These are phyloP conservation scores for Pichia occidentalis DNA, from an alignment of 805 yeast species.

Conservation along the genomic window DNA sequence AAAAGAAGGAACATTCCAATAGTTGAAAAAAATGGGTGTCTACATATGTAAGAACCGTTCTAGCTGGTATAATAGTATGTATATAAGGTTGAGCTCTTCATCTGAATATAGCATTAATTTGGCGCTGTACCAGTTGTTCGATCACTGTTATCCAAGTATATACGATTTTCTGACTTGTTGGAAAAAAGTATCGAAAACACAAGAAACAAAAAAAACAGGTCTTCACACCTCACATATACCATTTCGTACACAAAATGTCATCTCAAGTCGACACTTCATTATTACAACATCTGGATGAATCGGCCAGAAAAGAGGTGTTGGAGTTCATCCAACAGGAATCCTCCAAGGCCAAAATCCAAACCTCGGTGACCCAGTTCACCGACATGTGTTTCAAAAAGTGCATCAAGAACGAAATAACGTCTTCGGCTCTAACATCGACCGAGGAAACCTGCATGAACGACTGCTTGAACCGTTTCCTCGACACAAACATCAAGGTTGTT, in stretches of 20 bases:
- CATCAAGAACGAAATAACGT: conserved; percentile 35
- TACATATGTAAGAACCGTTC: too few species aligned
- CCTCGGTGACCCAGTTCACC: conserved; percentile 81
- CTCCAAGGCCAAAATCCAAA: conserved; percentile 80
- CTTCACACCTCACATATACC: not conserved
- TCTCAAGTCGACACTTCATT: conserved; percentile 22
- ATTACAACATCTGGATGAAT: conserved; percentile 46
- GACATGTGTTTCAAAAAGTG: conserved; percentile 90
- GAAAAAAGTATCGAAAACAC: not conserved
- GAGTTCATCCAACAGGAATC: conserved; percentile 76
- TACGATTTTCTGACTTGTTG: too few species aligned
- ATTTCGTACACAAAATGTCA: not conserved
- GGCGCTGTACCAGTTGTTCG: too few species aligned
- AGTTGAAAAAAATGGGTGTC: too few species aligned
- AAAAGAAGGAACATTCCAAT: too few species aligned
- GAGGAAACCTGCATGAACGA: conserved; percentile 73
- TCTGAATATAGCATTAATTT: too few species aligned
- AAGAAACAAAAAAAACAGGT: not conserved
- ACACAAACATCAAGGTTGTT: conserved; percentile 80
- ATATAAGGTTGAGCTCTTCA: too few species aligned
- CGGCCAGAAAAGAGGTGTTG: conserved; percentile 65
- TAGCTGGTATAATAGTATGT: too few species aligned
- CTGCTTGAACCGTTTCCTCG: conserved; percentile 82
- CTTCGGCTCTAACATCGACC: conserved; percentile 42
- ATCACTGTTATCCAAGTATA: too few species aligned